Base-by-base conservation (phyloP, 1,284 basidiomycete genomes). In the Ustilago crameri region DNA sequence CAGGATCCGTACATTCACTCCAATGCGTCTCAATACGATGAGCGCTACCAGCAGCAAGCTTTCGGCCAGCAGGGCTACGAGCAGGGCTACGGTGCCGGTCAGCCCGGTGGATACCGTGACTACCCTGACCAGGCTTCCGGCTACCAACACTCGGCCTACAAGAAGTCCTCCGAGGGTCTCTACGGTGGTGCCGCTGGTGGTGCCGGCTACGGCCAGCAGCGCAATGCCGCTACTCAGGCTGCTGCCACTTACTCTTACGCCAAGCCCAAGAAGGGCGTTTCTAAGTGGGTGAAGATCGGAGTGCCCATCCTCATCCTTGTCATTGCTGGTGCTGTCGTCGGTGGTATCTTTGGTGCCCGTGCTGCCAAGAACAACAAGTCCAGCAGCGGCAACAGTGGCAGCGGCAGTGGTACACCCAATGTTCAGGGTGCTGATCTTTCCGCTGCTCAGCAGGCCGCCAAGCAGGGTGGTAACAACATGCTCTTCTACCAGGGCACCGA, bases 311-410 rank as follows among this genome's bases (percentile, higher is more conserved):
- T 69, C 22, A 68, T 80, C 51, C 56, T 83, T 50, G 41, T 91
- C 54, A 64, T 80, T 32, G 68, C 74, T 24, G 58, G 72, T 45
- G 91, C 89, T 47, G 91, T 93, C 24, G 85, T 94, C 49, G 93
- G 91, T 54, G 91, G 89, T 79, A 88, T 93, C 32, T 78, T 94
- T 37, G 92, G 91, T 20, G 86, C 86, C 41, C 86, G 88, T 17
- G 69, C 78, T 15, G 50, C 78, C 49, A 81, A 82, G 54, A 84
- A 86, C 73, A 85, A 87, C 84, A 86, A 70, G 42, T 57, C 74
- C 37, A 84, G 67, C 68, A 42, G 42, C 46, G 51, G 70, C 38
- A 71, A 74, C 57, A 73, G 74, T 23, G 78, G 34, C 86, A 55
- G 70, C 37, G 67, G 63, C 27, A 52, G 49, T 43, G 46, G 56